These are phyloP conservation scores for Flaveria brownii DNA, from an alignment of 129 eudicot genomes.

Conservation along the genomic window DNA sequence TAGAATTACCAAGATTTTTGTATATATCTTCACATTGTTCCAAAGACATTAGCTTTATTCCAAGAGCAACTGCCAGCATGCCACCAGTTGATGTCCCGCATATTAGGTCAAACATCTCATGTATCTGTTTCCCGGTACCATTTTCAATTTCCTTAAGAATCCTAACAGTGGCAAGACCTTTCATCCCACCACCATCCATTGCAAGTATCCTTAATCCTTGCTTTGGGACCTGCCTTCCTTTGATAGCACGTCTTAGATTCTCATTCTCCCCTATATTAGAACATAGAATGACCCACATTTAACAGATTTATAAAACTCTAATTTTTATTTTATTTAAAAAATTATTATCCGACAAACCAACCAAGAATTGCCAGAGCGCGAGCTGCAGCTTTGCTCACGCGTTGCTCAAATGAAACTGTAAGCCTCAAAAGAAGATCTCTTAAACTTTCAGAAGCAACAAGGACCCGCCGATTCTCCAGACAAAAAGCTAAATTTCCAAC, in stretches of 20 bases:
- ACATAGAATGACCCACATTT: conserved; percentile 25
- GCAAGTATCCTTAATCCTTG: conserved; percentile 93
- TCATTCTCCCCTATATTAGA: conserved; percentile 83
- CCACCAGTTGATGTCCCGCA: conserved; percentile 99
- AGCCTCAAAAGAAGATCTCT: conserved; percentile 83
- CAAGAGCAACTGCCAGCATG: conserved; percentile 99
- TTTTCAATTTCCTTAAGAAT: conserved; percentile 93
- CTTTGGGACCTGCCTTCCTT: conserved; percentile 86
- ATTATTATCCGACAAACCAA: conserved; percentile 33
- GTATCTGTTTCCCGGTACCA: conserved; percentile 84
- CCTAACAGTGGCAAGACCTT: conserved; percentile 93
- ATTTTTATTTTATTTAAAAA: background rate
- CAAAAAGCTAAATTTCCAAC: conserved; percentile 86
- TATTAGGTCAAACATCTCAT: conserved; percentile 97
- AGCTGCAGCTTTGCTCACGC: conserved; percentile 87
- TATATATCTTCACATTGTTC: conserved; percentile 96
- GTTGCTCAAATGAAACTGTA: conserved; percentile 63
- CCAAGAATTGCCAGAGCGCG: conserved; percentile 92
- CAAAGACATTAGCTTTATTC: conserved; percentile 84
- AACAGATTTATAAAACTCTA: background rate
- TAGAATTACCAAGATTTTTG: conserved; percentile 82
- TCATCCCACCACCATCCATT: conserved; percentile 99
- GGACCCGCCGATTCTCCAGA: conserved; percentile 73
- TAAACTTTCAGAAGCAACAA: conserved; percentile 85
- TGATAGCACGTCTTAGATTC: conserved; percentile 82